Base-by-base conservation (phyloP, 139 green algal genomes). In the Coelastrella sp. region DNA sequence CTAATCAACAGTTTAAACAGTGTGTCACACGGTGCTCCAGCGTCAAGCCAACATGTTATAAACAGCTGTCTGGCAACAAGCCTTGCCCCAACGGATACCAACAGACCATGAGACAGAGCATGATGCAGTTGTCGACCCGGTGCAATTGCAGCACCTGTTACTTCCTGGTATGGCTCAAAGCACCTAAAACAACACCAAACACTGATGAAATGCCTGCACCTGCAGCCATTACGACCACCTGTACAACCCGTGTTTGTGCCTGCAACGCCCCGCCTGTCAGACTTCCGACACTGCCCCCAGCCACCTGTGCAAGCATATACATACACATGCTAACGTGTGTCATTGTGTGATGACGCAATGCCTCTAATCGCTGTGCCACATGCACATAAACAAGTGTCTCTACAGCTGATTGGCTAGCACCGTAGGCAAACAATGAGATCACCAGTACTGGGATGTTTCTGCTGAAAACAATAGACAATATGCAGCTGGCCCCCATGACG, bases 241-340 rank as follows among this genome's bases (percentile, higher is more conserved):
- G 71, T 3, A 76, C 71, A 76, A 17, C 71, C 71, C 71, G 22
- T 76, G 71, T 17, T 23, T 76, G 71, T 23, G 20, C 14, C 71
- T 76, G 71, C 71, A 76, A 76, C 0, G 71, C 71, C 3, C 71
- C 71, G 14, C 71, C 71, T 32, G 71, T 76, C 71, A 76, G 14
- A 23, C 71, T 76, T 13, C 71, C 71, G 20, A 76, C 19, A 13
- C 71, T 17, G 14, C 71, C 71, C 6, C 71, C 71, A 8, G 71
- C 71, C 22, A 17, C 22, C 19, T 76, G 71, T 76, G 71, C 71
- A 76, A 76, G 71, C 16, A 76, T 47, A 76, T 76, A 76, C 71
- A 76, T 76, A 17, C 71, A 76, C 71, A 76, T 76, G 71, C 71
- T 76, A 8, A 76, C 71, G 22, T 76, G 71, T n/a, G 71, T 76